Evolutionary conservation across 352 stramenopile species (phyloP), one percentile per base, ranked within the genome.

Genomic region (Globisporangium paroecandrum): DNA sequence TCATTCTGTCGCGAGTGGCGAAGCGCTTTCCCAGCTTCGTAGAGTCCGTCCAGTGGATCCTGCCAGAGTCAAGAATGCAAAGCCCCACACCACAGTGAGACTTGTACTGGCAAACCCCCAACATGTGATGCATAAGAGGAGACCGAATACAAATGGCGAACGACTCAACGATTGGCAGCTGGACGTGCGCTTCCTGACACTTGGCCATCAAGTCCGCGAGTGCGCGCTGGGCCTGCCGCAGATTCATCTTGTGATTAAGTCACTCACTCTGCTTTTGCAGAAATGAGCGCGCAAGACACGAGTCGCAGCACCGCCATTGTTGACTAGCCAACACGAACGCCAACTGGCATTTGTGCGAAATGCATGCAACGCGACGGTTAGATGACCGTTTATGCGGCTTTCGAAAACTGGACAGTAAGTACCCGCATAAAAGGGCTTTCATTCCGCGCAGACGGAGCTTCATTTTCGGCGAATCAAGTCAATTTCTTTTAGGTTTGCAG

Each of bases 131-230:
- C 10, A 46, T 4, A 12, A 41, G 38, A 46, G 38, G 4, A 46
- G 15, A 4, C 2, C 12, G 5, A 25, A 22, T 5, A 54, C 46
- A 12, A 20, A 34, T 29, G 53, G 53, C 7, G n/a, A 38, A 4
- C 27, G 20, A 58, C 43, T 60, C 43, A 68, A 86, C 78, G 69
- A 80, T 41, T 4, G 85, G 81, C 0, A 93, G 74, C 32, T 84
- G 69, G 1, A 93, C 77, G 65, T 90, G 83, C 2, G 69, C 70
- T 29, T 75, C 78, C n/a, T 89, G 72, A 59, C 85, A 89, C 63
- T 86, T 90, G 54, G 68, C 32, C 24, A 91, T 77, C 22, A 93
- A 67, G 7, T 90, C 82, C 4, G 74, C 78, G 6, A 93, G 75
- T 49, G 73, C 75, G 41, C 78, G 82, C 47, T 89, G 85, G n/a